Conservation (phyloP, 2,329 filamentous ascomycete genomes). For the Fusarium subtropicale region DNA sequence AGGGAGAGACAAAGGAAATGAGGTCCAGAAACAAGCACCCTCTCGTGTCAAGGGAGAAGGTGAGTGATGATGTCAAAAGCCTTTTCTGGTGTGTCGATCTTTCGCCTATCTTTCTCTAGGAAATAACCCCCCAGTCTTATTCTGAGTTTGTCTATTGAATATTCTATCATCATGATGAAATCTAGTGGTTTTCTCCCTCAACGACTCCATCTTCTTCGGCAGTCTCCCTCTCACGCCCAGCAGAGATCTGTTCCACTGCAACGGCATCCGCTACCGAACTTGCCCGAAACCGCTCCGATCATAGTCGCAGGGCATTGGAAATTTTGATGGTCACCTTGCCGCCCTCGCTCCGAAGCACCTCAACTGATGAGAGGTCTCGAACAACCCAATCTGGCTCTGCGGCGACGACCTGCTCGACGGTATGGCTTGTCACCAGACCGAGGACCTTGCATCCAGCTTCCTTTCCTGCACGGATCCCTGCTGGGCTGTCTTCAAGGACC, state of each 20-base stretch:
- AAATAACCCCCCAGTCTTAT: conserved; percentile 9
- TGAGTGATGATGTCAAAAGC: conserved; percentile 34
- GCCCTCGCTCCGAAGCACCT: conserved; percentile 66
- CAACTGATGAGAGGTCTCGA: conserved; percentile 79
- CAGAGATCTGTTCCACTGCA: conserved; percentile 9
- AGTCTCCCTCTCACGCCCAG: conserved; percentile 3
- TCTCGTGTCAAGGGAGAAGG: conserved; percentile 23
- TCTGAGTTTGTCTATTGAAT: conserved; percentile 25
- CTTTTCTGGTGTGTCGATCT: conserved; percentile 18
- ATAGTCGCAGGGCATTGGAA: conserved; percentile 64
- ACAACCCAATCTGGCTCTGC: conserved; percentile 92
- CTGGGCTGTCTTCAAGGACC: conserved; percentile 90
- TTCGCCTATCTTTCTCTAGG: conserved; percentile 29
- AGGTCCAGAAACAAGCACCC: conserved; percentile 15
- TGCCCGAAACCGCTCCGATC: conserved; percentile 26
- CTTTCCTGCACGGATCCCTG: conserved; percentile 85
- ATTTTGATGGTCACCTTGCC: conserved; percentile 77
- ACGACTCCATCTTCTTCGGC: conserved; percentile 1
- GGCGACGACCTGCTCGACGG: conserved; percentile 73
- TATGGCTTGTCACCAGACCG: conserved; percentile 87
- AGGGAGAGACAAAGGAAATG: conserved; percentile 32
- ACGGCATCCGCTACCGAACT: conserved; percentile 8
- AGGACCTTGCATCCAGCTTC: conserved; percentile 87
- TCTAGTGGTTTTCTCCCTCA: conserved; percentile 29
- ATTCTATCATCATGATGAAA: conserved; percentile 38